Evolutionary conservation across 345 rosid species (phyloP).

Genomic region (Populus pruinosa): DNA sequence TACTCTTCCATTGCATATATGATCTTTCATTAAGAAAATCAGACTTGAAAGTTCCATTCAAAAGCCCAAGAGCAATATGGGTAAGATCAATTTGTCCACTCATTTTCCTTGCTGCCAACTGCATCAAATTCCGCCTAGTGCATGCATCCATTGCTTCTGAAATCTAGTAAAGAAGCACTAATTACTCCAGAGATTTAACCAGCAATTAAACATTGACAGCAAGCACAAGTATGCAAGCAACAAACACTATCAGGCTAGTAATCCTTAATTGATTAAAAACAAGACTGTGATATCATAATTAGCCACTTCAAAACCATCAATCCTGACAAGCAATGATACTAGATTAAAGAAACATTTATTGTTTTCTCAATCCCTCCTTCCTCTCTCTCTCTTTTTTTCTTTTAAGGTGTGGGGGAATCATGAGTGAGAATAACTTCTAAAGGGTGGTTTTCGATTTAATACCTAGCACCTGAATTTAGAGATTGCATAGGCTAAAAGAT

Average conservation of each 20-base stretch:
- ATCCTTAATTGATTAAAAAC: no score
- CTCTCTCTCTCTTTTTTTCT: no score
- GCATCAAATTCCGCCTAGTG: slow-evolving; percentile 66
- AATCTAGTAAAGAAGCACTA: slow-evolving; percentile 47
- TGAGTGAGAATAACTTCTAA: background rate
- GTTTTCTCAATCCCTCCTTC: no score
- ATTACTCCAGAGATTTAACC: slow-evolving; percentile 18
- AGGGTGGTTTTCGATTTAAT: background rate
- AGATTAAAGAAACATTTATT: no score
- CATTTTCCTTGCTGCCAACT: slow-evolving; percentile 50
- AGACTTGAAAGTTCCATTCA: slow-evolving; percentile 74
- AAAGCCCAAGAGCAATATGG: slow-evolving; percentile 68
- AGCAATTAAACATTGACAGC: slow-evolving; percentile 1
- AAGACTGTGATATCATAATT: no score
- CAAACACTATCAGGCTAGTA: no score
- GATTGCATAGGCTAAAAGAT: background rate
- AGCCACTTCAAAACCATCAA: no score
- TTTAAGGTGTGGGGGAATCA: background rate
- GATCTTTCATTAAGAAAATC: slow-evolving; percentile 77
- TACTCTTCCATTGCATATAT: slow-evolving; percentile 79
- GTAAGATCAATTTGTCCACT: slow-evolving; percentile 72
- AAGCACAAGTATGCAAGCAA: background rate
- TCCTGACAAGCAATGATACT: no score
- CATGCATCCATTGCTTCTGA: slow-evolving; percentile 82
- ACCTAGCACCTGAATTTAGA: background rate